Conservation (phyloP, 2,329 filamentous ascomycete species). For the Dothidotthia symphoricarpi region DNA sequence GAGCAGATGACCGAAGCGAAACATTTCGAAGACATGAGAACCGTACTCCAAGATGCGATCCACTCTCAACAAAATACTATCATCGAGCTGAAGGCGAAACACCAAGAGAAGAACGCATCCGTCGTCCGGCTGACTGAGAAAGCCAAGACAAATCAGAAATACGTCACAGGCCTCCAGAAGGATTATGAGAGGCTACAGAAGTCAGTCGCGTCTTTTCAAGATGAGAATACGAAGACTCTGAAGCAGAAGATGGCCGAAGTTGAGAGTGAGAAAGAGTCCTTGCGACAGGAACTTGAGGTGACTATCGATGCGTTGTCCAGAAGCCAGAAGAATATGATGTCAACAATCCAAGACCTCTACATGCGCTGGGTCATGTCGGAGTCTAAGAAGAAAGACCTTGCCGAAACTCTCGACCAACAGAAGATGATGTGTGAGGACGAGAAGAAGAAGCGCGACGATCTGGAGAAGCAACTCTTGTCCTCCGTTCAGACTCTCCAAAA, state of each 20-base stretch:
- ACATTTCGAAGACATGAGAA: constrained; percentile 9
- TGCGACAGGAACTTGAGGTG: constrained; percentile 14
- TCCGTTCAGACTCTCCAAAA: constrained; percentile 15
- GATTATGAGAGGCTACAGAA: constrained; percentile 28
- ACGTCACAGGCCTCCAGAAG: constrained; percentile 25
- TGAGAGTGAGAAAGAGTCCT: constrained; percentile 18
- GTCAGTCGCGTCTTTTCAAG: constrained; percentile 6
- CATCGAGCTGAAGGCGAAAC: constrained; percentile 7
- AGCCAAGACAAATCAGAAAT: constrained; percentile 24
- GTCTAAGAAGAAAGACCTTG: constrained; percentile 11
- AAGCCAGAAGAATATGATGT: constrained; percentile 14
- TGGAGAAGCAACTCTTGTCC: constrained; percentile 23
- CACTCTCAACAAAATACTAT: constrained; percentile 9
- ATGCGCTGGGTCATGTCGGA: constrained; percentile 11
- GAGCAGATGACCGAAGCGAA: constrained; percentile 2
- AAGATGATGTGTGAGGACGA: constrained; percentile 18
- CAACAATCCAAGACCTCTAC: constrained; percentile 17
- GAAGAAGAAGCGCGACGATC: constrained; percentile 16
- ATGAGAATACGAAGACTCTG: constrained; percentile 13
- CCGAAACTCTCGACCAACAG: constrained; percentile 12
- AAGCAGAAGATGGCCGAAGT: constrained; percentile 19
- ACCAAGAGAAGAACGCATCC: constrained; percentile 2
- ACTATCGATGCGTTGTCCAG: constrained; percentile 12
- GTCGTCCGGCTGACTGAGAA: constrained; percentile 12
- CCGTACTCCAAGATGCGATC: constrained; percentile 8